Evolutionary conservation across 2,329 filamentous ascomycete species (phyloP).

Genomic region (Mycosphaerelloides madeirae): DNA sequence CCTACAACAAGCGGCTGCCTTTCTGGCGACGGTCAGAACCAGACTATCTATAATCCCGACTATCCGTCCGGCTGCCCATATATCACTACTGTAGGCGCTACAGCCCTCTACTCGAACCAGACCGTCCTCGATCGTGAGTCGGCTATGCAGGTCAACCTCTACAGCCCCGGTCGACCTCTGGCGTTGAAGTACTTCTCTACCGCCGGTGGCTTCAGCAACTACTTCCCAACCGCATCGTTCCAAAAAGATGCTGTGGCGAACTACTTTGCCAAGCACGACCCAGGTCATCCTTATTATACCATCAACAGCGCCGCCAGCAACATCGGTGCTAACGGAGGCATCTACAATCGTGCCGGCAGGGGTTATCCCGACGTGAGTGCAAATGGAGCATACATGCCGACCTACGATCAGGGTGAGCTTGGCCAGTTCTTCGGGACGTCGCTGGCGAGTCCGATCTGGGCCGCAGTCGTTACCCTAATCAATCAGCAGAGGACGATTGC

Average conservation of each 20-base stretch:
- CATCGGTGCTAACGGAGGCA: constrained; percentile 20
- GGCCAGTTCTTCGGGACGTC: constrained; percentile 19
- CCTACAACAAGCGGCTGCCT: constrained; percentile 34
- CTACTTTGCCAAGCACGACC: constrained; percentile 30
- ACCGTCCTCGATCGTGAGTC: constrained; percentile 19
- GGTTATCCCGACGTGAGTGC: constrained; percentile 37
- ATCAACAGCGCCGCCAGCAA: constrained; percentile 15
- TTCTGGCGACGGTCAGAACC: constrained; percentile 12
- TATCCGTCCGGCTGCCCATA: constrained; percentile 25
- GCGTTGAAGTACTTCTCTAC: constrained; percentile 10
- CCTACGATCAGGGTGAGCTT: constrained; percentile 38
- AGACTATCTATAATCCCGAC: constrained; percentile 20
- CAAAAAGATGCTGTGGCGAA: constrained; percentile 37
- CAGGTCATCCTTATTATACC: constrained; percentile 22
- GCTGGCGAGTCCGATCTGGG: constrained; percentile 25
- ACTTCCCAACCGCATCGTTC: constrained; percentile 36
- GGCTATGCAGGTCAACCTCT: constrained; percentile 11
- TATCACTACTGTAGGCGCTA: constrained; percentile 40
- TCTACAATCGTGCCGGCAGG: constrained; percentile 29
- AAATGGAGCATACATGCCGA: constrained; percentile 38
- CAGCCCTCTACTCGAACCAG: constrained; percentile 34
- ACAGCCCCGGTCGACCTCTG: constrained; percentile 37
- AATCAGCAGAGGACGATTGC: constrained; percentile 23
- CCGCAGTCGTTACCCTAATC: constrained; percentile 24
- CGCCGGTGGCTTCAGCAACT: constrained; percentile 27